Evolutionary conservation across 2,329 filamentous ascomycete species (phyloP).

Genomic region (Talaromyces sp.): DNA sequence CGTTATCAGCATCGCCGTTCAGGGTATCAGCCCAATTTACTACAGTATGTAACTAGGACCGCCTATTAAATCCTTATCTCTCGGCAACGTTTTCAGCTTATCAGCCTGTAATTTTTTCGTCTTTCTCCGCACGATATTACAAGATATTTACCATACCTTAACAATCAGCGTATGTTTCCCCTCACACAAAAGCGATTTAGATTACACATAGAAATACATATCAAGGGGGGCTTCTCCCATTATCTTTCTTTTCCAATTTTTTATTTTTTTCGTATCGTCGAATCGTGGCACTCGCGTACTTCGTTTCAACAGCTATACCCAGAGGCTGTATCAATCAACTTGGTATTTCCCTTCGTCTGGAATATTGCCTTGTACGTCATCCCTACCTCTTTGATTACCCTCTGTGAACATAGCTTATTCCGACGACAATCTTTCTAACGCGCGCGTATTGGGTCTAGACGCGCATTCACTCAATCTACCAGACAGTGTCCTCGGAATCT

Average conservation of each 20-base stretch:
- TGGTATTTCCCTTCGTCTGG: neutral
- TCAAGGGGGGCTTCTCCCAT: neutral
- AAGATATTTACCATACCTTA: neutral
- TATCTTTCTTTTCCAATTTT: neutral
- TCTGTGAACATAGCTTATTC: neutral
- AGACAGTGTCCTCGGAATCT: too few species aligned
- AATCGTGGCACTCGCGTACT: neutral
- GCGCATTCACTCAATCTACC: neutral
- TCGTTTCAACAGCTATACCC: neutral
- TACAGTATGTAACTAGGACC: neutral
- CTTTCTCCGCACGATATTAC: conserved; percentile 1
- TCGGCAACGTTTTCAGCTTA: neutral
- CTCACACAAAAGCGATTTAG: neutral
- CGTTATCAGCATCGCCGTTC: neutral
- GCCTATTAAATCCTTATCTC: neutral
- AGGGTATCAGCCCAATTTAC: neutral
- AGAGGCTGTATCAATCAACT: conserved; percentile 3
- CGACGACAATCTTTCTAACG: neutral
- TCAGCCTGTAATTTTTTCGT: neutral
- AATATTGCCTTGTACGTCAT: neutral
- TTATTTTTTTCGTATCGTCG: neutral
- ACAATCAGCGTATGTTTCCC: neutral
- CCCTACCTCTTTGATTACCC: neutral
- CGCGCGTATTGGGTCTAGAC: neutral
- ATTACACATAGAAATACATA: conserved; percentile 8